A percentile compares a stretch with the other conserved stretches of the same genome.
Conservation (phyloP, 352 stramenopile species). For the Phytopythium vexans region DNA sequence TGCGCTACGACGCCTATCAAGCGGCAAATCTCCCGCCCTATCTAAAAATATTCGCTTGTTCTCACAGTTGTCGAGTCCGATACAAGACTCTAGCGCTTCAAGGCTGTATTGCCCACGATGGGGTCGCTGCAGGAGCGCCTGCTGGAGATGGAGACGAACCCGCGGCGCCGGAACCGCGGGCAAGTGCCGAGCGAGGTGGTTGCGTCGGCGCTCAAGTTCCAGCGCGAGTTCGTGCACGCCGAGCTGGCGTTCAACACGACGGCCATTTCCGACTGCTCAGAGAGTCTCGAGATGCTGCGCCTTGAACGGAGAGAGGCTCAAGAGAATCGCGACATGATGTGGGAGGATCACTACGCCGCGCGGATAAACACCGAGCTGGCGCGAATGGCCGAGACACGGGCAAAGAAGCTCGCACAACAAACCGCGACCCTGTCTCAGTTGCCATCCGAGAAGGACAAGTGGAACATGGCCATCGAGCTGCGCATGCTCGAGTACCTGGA, state of each 20-base stretch:
- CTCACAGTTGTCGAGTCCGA: no score
- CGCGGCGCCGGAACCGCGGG: constrained; percentile 38
- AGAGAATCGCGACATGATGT: constrained; percentile 60
- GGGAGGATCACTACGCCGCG: constrained; percentile 51
- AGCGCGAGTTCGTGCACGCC: constrained; percentile 37
- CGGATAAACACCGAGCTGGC: constrained; percentile 21
- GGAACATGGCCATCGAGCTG: constrained; percentile 69
- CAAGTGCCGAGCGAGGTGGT: constrained; percentile 46
- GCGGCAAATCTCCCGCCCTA: no score
- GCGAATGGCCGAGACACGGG: constrained; percentile 12
- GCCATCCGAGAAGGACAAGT: constrained; percentile 55
- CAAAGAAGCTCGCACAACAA: constrained; percentile 51
- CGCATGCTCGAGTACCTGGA: constrained; percentile 37
- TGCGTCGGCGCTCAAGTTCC: constrained; percentile 31
- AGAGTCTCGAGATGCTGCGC: constrained; percentile 39
- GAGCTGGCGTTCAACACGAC: constrained; percentile 33
- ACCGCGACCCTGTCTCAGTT: constrained; percentile 50
- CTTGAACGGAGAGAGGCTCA: constrained; percentile 45
- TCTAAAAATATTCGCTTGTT: no score
- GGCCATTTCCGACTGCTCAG: constrained; percentile 45
- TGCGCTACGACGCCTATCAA: no score
- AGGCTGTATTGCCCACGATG: constrained; percentile 3
- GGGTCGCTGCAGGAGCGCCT: constrained; percentile 39
- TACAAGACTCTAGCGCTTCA: no score
- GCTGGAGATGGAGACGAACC: constrained; percentile 33